Evolutionary conservation across 352 stramenopile species (phyloP).

Genomic region (Halophytophthora polymorphica): DNA sequence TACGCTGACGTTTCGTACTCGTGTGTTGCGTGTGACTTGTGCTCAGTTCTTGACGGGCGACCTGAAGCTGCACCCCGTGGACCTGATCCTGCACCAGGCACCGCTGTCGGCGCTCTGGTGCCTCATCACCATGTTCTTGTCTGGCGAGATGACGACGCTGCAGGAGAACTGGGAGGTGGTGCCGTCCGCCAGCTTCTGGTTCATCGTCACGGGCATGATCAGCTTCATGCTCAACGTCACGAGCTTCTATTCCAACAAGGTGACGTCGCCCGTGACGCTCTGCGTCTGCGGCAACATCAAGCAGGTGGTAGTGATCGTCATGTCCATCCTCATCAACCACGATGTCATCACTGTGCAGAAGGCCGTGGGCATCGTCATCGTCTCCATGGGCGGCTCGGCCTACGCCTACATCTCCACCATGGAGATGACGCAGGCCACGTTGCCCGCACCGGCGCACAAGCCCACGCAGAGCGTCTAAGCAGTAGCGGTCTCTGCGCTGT

Average conservation of each 20-base stretch:
- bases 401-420: constrained; percentile 80
- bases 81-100: constrained; percentile 92
- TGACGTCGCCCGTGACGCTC: constrained; percentile 93
- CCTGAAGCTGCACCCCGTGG: constrained; percentile 91
- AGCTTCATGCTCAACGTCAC: constrained; percentile 94
- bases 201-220: constrained; percentile 84
- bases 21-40: constrained; percentile 6
- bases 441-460: constrained; percentile 30
- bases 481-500: too few species aligned
- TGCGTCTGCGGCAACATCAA: constrained; percentile 95
- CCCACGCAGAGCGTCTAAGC: constrained; percentile 21
- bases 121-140: constrained; percentile 76
- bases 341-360: constrained; percentile 70
- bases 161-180: constrained; percentile 63
- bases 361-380: constrained; percentile 62
- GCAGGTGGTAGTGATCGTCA: constrained; percentile 86
- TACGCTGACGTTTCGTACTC: constrained; percentile 5
- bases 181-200: constrained; percentile 59
- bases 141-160: constrained; percentile 65
- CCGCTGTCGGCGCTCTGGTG: constrained; percentile 91
- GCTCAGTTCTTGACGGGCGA: constrained; percentile 87
- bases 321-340: constrained; percentile 79
- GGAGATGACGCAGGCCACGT: constrained; percentile 60
- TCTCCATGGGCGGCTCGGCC: constrained; percentile 55
- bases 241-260: constrained; percentile 94